Conservation (phyloP, 1,284 basidiomycete genomes). For the Megacollybia platyphylla region DNA sequence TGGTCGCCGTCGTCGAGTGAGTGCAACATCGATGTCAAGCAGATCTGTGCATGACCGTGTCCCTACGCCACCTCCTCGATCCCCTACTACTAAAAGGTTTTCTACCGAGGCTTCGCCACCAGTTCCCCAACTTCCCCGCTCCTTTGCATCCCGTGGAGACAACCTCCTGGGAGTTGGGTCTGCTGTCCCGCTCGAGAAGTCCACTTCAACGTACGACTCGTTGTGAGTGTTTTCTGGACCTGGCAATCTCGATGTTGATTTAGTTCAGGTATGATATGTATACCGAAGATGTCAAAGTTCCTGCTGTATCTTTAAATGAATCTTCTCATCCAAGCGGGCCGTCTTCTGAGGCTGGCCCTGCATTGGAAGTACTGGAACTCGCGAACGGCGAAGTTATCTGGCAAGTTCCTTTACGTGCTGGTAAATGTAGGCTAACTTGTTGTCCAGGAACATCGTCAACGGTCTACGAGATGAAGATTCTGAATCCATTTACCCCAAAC, state of each 20-base stretch:
- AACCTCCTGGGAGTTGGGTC: constrained; percentile 25
- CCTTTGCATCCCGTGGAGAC: constrained; percentile 33
- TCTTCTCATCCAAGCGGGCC: constrained; percentile 9
- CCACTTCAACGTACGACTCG: constrained; percentile 60
- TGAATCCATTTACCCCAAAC: constrained; percentile 51
- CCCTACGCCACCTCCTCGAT: constrained; percentile 69
- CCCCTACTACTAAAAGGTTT: constrained; percentile 41
- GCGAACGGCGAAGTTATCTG: constrained; percentile 77
- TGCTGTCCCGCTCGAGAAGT: constrained; percentile 37
- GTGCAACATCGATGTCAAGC: constrained; percentile 41
- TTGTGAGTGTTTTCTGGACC: constrained; percentile 35
- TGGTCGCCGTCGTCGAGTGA: constrained; percentile 42
- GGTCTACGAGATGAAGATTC: constrained; percentile 67
- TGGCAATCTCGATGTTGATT: not conserved
- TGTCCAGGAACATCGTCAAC: constrained; percentile 67
- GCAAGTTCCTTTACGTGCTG: constrained; percentile 20
- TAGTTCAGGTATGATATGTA: constrained; percentile 66
- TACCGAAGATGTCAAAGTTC: constrained; percentile 35
- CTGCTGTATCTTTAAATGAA: constrained; percentile 8
- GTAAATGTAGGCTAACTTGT: not conserved
- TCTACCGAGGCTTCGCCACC: constrained; percentile 53
- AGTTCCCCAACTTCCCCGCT: constrained; percentile 49
- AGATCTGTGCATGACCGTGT: constrained; percentile 67
- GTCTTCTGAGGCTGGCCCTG: constrained; percentile 38
- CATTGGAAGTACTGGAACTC: constrained; percentile 65